Evolutionary conservation across 2,329 filamentous ascomycete species (phyloP).

Genomic region (Purpureocillium takamizusanense): DNA sequence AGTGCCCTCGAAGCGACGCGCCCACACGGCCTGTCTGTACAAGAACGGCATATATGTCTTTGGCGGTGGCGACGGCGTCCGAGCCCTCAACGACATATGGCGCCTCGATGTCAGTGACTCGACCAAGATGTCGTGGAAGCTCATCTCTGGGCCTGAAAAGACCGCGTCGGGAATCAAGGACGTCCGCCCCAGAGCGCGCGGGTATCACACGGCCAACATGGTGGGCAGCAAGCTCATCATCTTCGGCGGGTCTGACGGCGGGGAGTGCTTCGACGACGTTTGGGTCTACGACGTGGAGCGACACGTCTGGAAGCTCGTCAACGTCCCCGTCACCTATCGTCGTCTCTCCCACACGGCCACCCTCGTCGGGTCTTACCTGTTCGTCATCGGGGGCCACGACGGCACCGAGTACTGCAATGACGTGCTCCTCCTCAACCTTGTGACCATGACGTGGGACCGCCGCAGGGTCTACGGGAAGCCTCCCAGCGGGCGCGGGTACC

Average conservation of each 20-base stretch:
- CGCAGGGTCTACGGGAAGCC: slow-evolving; percentile 55
- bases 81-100: slow-evolving; percentile 64
- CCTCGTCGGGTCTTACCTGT: slow-evolving; percentile 61
- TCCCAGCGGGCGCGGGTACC: slow-evolving; percentile 57
- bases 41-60: slow-evolving; percentile 66
- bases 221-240: slow-evolving; percentile 64
- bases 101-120: slow-evolving; percentile 59
- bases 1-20: slow-evolving; percentile 51
- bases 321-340: slow-evolving; percentile 51
- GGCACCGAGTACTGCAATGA: slow-evolving; percentile 62
- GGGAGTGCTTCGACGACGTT: slow-evolving; percentile 64
- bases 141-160: slow-evolving; percentile 44
- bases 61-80: slow-evolving; percentile 61
- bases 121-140: slow-evolving; percentile 59
- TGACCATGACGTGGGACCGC: slow-evolving; percentile 67
- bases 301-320: slow-evolving; percentile 48
- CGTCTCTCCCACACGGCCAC: slow-evolving; percentile 61
- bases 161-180: slow-evolving; percentile 20
- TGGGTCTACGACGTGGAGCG: slow-evolving; percentile 64
- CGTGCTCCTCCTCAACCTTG: slow-evolving; percentile 58
- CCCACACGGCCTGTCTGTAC: slow-evolving; percentile 63
- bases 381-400: slow-evolving; percentile 62
- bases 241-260: slow-evolving; percentile 60
- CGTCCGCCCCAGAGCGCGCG: slow-evolving; percentile 50
- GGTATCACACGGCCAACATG: slow-evolving; percentile 67